Evolutionary conservation across 768 basidiomycete genomes (phyloP).

Genomic region (Paxillus rubicundulus): DNA sequence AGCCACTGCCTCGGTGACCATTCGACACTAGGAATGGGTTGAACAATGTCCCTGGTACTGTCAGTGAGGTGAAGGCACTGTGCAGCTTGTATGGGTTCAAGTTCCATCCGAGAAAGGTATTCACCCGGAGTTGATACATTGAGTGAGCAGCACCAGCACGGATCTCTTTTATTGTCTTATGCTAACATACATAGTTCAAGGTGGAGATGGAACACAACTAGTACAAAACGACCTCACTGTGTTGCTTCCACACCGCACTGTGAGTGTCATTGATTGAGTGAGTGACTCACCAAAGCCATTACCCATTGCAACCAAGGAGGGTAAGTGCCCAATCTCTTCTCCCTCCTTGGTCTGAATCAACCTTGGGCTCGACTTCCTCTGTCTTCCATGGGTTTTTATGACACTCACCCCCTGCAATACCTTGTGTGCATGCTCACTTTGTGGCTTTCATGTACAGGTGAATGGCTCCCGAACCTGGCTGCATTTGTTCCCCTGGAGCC

Average conservation of each 20-base stretch:
- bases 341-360: neutral
- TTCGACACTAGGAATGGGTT: slow-evolving; percentile 34
- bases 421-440: too few relatives aligned
- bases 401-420: too few relatives aligned
- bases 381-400: too few relatives aligned
- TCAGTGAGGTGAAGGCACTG: slow-evolving; percentile 82
- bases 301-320: neutral
- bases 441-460: neutral
- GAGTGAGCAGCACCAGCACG: slow-evolving; percentile 14
- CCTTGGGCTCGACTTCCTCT: neutral
- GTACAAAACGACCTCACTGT: too few relatives aligned
- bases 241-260: slow-evolving; percentile 67
- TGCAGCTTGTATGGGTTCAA: slow-evolving; percentile 76
- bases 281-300: slow-evolving; percentile 64
- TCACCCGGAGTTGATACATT: slow-evolving; percentile 67
- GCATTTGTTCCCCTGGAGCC: too few relatives aligned
- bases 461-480: slow-evolving; percentile 17
- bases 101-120: slow-evolving; percentile 66
- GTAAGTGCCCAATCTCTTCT: slow-evolving; percentile 9
- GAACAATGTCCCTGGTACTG: slow-evolving; percentile 62
- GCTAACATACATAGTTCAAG: too few relatives aligned
- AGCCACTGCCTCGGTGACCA: slow-evolving; percentile 44
- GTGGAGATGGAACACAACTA: slow-evolving; percentile 58
- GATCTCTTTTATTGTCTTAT: too few relatives aligned
- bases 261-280: slow-evolving; percentile 54